Conservation (phyloP, 805 yeast genomes). For the Komagataella pseudopastoris region DNA sequence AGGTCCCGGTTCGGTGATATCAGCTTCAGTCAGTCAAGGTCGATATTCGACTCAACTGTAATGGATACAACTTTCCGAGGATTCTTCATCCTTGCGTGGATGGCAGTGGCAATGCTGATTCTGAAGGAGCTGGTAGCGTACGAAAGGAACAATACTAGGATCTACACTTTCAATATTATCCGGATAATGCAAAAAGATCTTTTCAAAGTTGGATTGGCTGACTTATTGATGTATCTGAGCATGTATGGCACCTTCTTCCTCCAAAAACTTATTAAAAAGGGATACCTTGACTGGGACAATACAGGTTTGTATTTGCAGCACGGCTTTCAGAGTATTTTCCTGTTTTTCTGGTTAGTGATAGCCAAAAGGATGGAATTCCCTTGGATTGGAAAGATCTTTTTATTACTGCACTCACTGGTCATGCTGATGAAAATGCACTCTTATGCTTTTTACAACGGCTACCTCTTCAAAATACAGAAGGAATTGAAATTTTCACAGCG, state of each 20-base stretch:
- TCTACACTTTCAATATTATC: constrained; percentile 41
- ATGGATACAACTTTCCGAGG: constrained; percentile 53
- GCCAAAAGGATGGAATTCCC: constrained; percentile 50
- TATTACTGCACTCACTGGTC: constrained; percentile 75
- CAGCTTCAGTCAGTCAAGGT: constrained; percentile 25
- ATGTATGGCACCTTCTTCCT: constrained; percentile 47
- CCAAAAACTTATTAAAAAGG: constrained; percentile 38
- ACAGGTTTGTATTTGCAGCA: constrained; percentile 54
- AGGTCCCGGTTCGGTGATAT: constrained; percentile 44
- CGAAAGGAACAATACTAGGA: constrained; percentile 27
- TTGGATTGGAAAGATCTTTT: constrained; percentile 85
- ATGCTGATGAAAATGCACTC: constrained; percentile 93
- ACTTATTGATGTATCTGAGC: constrained; percentile 57
- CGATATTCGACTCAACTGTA: constrained; percentile 40
- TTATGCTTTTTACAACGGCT: constrained; percentile 84
- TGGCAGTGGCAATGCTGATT: constrained; percentile 42
- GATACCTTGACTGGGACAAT: constrained; percentile 41
- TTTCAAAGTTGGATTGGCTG: constrained; percentile 57
- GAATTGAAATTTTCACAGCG: constrained; percentile 39
- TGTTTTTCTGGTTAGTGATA: constrained; percentile 38
- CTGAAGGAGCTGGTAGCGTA: constrained; percentile 41
- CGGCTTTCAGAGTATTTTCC: constrained; percentile 14
- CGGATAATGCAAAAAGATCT: constrained; percentile 47
- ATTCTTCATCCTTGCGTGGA: constrained; percentile 71
- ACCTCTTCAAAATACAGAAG: constrained; percentile 50